Conservation (phyloP, 2,329 filamentous ascomycete genomes). For the Fusarium buxicola region DNA sequence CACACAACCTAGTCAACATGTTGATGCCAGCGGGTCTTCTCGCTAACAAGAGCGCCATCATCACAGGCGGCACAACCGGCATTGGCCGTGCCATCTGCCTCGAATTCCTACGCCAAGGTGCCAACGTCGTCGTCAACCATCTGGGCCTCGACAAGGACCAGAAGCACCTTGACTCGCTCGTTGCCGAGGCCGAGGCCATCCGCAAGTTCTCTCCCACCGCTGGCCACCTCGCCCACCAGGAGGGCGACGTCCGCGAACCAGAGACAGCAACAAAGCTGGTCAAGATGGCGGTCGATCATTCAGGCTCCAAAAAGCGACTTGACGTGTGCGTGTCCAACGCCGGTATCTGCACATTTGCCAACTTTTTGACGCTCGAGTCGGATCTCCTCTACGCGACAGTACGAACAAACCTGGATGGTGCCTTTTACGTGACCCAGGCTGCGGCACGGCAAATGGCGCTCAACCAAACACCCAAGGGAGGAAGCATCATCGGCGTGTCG, state of each 20-base stretch:
- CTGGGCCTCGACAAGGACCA: constrained; percentile 68
- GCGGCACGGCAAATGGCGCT: constrained; percentile 84
- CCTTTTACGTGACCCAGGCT: constrained; percentile 89
- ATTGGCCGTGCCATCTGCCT: constrained; percentile 89
- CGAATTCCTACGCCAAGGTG: constrained; percentile 81
- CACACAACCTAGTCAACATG: constrained; percentile 53
- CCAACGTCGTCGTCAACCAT: constrained; percentile 84
- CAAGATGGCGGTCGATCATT: constrained; percentile 68
- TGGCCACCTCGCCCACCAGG: constrained; percentile 72
- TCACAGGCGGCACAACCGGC: constrained; percentile 87
- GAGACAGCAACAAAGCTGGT: constrained; percentile 78
- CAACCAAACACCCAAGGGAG: constrained; percentile 71
- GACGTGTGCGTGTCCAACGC: constrained; percentile 91
- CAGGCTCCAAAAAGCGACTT: constrained; percentile 65
- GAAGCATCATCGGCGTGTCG: constrained; percentile 82
- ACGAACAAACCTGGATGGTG: constrained; percentile 84
- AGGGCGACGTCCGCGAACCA: constrained; percentile 82
- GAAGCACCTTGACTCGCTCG: constrained; percentile 63
- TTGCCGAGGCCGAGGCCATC: constrained; percentile 63
- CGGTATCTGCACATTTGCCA: constrained; percentile 87
- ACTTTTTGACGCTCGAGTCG: constrained; percentile 80
- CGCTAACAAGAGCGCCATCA: constrained; percentile 80
- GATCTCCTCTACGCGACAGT: constrained; percentile 79
- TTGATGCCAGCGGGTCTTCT: constrained; percentile 67
- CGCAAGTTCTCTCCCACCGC: constrained; percentile 55